Base-by-base conservation (phyloP, 768 basidiomycete genomes). In the Hygrophorus russula region DNA sequence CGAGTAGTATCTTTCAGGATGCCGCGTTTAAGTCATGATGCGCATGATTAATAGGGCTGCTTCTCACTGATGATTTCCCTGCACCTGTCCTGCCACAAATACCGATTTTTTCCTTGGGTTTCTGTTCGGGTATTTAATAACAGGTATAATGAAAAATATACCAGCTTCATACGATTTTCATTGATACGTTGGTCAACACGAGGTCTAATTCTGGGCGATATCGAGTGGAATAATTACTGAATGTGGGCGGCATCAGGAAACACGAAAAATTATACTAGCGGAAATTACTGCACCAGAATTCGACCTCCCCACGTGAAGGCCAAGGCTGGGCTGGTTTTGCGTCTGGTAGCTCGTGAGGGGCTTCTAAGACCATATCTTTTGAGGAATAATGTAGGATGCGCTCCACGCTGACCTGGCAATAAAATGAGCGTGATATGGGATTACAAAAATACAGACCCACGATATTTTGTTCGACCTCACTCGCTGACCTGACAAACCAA, bases 391-490 rank as follows among this genome's bases (percentile, higher is more conserved):
- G 80, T 19, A 86, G 59, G 41, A 93, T 82, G 4, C 90, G 80
- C 58, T 94, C 91, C 12, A 89, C 84, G 53, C 24, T 24, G 24
- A 24, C 24, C 24, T 24, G 24, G 7, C 4, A 7, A 7, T 7
- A 24, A 24, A 24, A 3, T 24, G 24, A 24, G 24, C 85, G 87
- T 24, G 24, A 24, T 3, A 3, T 24, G 24, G 24, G 24, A 7
- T 3, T 24, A 24, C 4, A 24, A 24, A 24, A 24, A 24, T 24
- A 24, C 24, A 24, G 47, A 24, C 24, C 7, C 24, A 91, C 87
- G 52, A 90, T 81, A 51, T 87, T 88, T 53, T 91, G 85, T 56
- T 94, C 91, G 10, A 91, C 86, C 59, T 93, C 91, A 52, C 80
- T 84, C 2, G 83, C 80, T 11, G 80, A 80, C 24, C 85, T 74